phyloP scores from a whole-genome alignment of 108 stramenopile genomes.

The Cylindrotheca fusiformis region DNA sequence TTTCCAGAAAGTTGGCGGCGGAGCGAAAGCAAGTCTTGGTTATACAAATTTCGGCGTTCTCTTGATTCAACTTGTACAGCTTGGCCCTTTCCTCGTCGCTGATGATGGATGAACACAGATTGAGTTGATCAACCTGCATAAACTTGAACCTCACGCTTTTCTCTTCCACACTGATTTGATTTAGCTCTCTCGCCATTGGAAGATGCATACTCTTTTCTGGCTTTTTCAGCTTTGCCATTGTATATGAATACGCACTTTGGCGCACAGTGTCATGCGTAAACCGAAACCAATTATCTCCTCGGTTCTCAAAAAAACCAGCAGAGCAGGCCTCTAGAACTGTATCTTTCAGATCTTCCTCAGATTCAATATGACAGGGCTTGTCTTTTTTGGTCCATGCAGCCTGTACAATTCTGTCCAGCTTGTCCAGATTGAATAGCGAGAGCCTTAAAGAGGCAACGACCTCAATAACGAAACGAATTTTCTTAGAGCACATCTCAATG shows the following conservation, averaged over 20 bases:
- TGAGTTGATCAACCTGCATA: conserved; percentile 17
- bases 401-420: not conserved
- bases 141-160: conserved; percentile 22
- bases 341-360: conserved; percentile 14
- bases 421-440: not conserved
- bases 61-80: conserved; percentile 20
- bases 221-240: not conserved
- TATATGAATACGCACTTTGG: conserved; percentile 3
- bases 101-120: not conserved
- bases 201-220: not conserved
- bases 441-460: not conserved
- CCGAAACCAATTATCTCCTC: not conserved
- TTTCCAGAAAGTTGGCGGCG: conserved; percentile 12
- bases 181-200: conserved; percentile 22
- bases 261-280: conserved; percentile 16
- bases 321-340: conserved; percentile 11
- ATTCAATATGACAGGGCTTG: not conserved
- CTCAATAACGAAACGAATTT: conserved; percentile 6
- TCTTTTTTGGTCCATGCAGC: conserved; percentile 1
- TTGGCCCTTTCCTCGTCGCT: conserved; percentile 1
- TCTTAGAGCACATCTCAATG: conserved; percentile 15
- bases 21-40: conserved; percentile 19
- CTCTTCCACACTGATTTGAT: conserved; percentile 4
- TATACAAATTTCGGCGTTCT: conserved; percentile 24
- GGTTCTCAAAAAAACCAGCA: conserved; percentile 8